Evolutionary conservation across 345 rosid genomes (phyloP).

Genomic region (Salix purpurea): DNA sequence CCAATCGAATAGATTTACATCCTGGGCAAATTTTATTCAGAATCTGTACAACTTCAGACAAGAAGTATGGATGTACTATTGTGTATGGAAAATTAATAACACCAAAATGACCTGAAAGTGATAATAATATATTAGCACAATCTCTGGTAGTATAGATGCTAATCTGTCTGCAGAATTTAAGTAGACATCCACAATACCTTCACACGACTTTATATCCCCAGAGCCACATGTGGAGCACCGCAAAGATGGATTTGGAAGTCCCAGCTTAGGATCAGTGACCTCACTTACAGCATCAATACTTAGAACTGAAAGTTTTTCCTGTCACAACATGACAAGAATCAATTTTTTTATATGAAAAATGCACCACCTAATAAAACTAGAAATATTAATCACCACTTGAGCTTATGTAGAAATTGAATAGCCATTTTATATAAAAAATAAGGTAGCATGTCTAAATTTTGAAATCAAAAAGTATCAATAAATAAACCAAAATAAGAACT

Average conservation of each 20-base stretch:
- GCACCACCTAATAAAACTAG: not conserved
- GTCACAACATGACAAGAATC: constrained; percentile 12
- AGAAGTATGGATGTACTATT: constrained; percentile 63
- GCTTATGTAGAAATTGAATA: not conserved
- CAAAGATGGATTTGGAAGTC: constrained; percentile 65
- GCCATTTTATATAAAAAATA: not conserved
- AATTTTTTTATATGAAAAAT: not conserved
- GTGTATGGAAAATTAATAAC: constrained; percentile 48
- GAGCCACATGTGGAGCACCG: constrained; percentile 70
- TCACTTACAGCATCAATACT: constrained; percentile 42
- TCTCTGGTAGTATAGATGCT: not conserved
- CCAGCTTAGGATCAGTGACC: constrained; percentile 68
- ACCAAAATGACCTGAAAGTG: constrained; percentile 74
- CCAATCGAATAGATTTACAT: constrained; percentile 60
- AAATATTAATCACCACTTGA: not conserved
- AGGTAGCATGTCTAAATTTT: not conserved
- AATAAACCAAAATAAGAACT: not conserved
- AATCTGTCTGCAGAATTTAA: constrained; percentile 3
- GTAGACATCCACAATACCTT: constrained; percentile 46
- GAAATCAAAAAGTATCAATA: not conserved
- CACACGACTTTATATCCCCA: constrained; percentile 51
- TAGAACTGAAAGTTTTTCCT: constrained; percentile 55
- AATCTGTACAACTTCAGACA: constrained; percentile 59
- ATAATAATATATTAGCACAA: constrained; percentile 10
- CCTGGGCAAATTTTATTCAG: constrained; percentile 79